Base-by-base conservation (phyloP, 2,329 filamentous ascomycete species). In the Knufia petricola region DNA sequence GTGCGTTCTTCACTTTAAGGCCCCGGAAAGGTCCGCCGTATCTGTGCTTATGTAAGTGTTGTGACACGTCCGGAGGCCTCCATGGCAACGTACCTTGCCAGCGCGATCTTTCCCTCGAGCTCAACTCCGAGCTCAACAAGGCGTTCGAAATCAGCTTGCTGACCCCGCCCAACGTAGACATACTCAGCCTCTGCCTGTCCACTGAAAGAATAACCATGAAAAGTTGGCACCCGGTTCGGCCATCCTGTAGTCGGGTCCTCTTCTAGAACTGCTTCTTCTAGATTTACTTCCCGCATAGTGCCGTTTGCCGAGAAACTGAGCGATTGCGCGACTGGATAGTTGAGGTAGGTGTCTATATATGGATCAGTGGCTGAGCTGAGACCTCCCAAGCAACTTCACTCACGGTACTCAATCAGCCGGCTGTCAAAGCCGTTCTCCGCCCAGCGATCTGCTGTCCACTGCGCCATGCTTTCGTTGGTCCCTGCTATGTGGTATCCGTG, bases 1-100 rank as follows among this genome's bases (percentile, higher is more conserved):
- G 66, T 3, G 70, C 67, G 47, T 71, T 72, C 58, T 72, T 71
- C 21, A 73, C 69, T 50, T 73, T 73, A 19, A 72, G 58, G 2
- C 69, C 70, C 46, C 70, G 63, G 58, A 70, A 70, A 1, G 67
- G 65, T 1, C 68, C 67, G 17, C 68, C 67, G 21, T 40, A 20
- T n/a, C 34, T 15, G 34, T 37, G n/a, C n/a, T n/a, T n/a, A n/a
- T n/a, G n/a, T n/a, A n/a, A n/a, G n/a, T n/a, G n/a, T n/a, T n/a
- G n/a, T n/a, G n/a, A n/a, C n/a, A n/a, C n/a, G n/a, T n/a, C n/a
- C n/a, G n/a, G n/a, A n/a, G n/a, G n/a, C n/a, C n/a, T n/a, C n/a
- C 26, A 28, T 37, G 15, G 7, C 34, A 37, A 7, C 34, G 46
- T 71, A 73, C 50, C 66, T 66, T 19, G 69, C 64, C n/a, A 73